A percentile compares a stretch with the other conserved stretches of the same genome.
phyloP scores from a whole-genome alignment of 2,329 filamentous ascomycete species.

The Aspergillus thermomutatus region DNA sequence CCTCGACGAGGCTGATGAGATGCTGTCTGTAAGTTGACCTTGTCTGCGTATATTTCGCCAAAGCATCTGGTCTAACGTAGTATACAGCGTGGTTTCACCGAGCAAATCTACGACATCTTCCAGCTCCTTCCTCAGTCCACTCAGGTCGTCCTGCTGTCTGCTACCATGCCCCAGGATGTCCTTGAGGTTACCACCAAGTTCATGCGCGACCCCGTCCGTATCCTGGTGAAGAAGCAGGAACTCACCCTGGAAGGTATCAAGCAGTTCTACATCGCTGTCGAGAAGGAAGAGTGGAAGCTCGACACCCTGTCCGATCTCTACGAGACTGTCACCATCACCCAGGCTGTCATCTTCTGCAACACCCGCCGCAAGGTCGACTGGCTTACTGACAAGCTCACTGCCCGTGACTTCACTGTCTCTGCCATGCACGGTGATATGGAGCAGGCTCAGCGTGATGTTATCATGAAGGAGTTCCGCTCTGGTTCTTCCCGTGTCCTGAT shows the following conservation, averaged over 20 bases:
- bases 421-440: slow-evolving; percentile 99
- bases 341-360: slow-evolving; percentile 99
- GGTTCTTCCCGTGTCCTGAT: slow-evolving; percentile 98
- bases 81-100: slow-evolving; percentile 86
- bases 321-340: slow-evolving; percentile 98
- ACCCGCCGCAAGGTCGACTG: slow-evolving; percentile 99
- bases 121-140: slow-evolving; percentile 96
- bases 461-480: slow-evolving; percentile 99
- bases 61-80: slow-evolving; percentile 3
- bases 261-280: slow-evolving; percentile 99
- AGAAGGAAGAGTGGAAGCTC: slow-evolving; percentile 99
- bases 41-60: background rate
- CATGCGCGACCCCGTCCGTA: slow-evolving; percentile 98
- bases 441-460: slow-evolving; percentile 93
- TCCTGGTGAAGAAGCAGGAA: slow-evolving; percentile 99
- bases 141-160: slow-evolving; percentile 96
- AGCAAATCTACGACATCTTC: slow-evolving; percentile 99
- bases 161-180: slow-evolving; percentile 98
- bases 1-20: slow-evolving; percentile 98
- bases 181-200: slow-evolving; percentile 99
- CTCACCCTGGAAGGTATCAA: slow-evolving; percentile 99
- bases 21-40: slow-evolving; percentile 57
- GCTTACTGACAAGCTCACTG: slow-evolving; percentile 98
- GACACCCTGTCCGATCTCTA: slow-evolving; percentile 98
- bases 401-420: slow-evolving; percentile 97